Conservation (phyloP, 1,139 yeast species). For the Suhomyces taliae region DNA sequence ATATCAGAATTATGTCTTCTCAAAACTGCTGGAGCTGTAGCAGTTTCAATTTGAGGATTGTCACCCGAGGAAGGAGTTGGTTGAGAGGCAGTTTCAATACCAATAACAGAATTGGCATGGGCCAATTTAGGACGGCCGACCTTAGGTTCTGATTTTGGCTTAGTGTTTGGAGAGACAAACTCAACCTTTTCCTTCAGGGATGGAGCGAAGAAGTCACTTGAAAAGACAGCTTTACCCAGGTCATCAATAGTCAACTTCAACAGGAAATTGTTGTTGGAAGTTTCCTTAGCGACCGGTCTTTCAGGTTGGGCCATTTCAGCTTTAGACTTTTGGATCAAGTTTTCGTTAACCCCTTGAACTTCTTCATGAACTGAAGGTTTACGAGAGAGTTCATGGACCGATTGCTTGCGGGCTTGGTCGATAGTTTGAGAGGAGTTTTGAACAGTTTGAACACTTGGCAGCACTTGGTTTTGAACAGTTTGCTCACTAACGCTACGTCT, state of each 20-base stretch:
- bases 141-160: slow-evolving; percentile 1
- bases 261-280: slow-evolving; percentile 25
- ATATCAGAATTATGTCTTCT: slow-evolving; percentile 37
- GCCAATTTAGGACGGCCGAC: slow-evolving; percentile 22
- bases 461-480: neutral
- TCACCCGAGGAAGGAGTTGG: neutral
- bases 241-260: slow-evolving; percentile 43
- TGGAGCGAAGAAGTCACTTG: slow-evolving; percentile 22
- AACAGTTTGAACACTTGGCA: neutral
- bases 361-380: neutral
- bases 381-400: neutral
- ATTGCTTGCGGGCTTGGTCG: neutral
- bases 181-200: neutral
- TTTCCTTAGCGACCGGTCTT: neutral
- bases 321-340: neutral
- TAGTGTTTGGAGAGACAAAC: slow-evolving; percentile 3
- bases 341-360: neutral
- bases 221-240: slow-evolving; percentile 48
- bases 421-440: neutral
- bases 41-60: neutral
- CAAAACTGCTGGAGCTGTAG: slow-evolving; percentile 15
- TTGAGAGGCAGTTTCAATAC: slow-evolving; percentile 25
- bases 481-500: neutral
- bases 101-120: slow-evolving; percentile 33
- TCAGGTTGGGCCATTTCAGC: neutral